Conservation (phyloP, 495 filamentous ascomycete species). For the Lophiotrema nucula region DNA sequence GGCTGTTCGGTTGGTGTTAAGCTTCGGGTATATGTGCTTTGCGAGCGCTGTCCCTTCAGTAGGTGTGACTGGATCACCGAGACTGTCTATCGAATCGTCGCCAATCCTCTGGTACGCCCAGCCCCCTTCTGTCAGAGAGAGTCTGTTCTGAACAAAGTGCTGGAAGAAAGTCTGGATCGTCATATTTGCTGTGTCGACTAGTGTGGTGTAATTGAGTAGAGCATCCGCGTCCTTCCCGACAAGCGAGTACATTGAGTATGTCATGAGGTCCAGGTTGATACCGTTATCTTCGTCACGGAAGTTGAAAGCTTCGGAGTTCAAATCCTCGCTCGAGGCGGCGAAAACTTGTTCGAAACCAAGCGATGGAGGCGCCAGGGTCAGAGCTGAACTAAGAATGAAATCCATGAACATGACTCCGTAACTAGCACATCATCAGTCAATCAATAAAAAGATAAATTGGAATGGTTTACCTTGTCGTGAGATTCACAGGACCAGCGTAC, state of each 20-base stretch:
- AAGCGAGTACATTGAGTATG: slow-evolving; percentile 5
- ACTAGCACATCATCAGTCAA: neutral
- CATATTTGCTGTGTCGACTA: neutral
- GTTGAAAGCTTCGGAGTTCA: slow-evolving; percentile 4
- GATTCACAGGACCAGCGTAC: neutral
- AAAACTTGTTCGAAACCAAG: too few relatives aligned
- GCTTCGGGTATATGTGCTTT: neutral
- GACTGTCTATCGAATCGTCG: neutral
- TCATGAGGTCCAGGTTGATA: slow-evolving; percentile 10
- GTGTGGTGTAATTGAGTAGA: slow-evolving; percentile 1
- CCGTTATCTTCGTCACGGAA: neutral
- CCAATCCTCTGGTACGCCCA: slow-evolving; percentile 1
- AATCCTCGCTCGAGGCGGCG: neutral
- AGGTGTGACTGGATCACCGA: neutral
- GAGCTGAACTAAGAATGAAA: neutral
- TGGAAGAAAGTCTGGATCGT: slow-evolving; percentile 7
- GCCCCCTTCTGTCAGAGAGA: neutral
- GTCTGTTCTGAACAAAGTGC: neutral
- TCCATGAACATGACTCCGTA: slow-evolving; percentile 2
- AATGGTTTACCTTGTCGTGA: slow-evolving; percentile 3
- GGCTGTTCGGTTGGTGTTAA: slow-evolving; percentile 3
- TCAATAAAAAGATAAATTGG: too few relatives aligned
- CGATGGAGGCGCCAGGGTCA: neutral
- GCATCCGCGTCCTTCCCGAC: neutral
- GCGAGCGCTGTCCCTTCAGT: too few relatives aligned